A percentile compares a stretch with the other conserved stretches of the same genome.
Conservation (phyloP, 2,329 filamentous ascomycete species). For the Canariomyces notabilis region DNA sequence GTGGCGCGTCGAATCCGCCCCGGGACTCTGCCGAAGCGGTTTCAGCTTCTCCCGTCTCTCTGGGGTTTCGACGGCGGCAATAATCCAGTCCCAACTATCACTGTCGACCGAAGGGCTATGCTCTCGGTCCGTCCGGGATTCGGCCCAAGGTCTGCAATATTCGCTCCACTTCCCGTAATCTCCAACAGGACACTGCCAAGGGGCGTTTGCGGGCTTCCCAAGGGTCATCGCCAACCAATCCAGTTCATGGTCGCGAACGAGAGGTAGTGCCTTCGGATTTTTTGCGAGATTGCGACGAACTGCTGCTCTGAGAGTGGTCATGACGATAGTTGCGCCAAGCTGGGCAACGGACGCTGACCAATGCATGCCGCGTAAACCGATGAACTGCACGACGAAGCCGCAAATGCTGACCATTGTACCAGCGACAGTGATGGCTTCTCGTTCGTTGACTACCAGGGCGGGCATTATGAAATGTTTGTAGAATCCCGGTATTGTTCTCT, state of each 20-base stretch:
- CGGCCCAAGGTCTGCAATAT: not conserved
- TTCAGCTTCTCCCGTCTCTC: not conserved
- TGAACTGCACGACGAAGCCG: conserved; percentile 29
- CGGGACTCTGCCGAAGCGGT: too few species aligned
- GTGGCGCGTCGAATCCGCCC: too few species aligned
- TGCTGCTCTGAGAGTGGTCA: conserved; percentile 25
- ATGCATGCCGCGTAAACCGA: conserved; percentile 27
- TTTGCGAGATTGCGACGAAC: conserved; percentile 24
- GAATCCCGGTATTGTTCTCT: not conserved
- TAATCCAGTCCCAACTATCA: not conserved
- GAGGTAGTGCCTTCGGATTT: conserved; percentile 5
- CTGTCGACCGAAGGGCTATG: too few species aligned
- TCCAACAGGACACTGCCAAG: not conserved
- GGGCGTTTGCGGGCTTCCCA: not conserved
- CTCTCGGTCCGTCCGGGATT: too few species aligned
- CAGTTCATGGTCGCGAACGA: conserved; percentile 22
- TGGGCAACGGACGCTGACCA: conserved; percentile 27
- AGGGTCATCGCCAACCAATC: conserved; percentile 25
- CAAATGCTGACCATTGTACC: conserved; percentile 19
- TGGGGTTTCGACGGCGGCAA: not conserved
- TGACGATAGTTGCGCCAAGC: conserved; percentile 24
- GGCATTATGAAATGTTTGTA: not conserved
- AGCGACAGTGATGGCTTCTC: conserved; percentile 7
- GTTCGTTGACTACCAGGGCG: too few species aligned
- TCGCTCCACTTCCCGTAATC: not conserved